Conservation (phyloP, 306 rosid species). For the Leucaena leucocephala region DNA sequence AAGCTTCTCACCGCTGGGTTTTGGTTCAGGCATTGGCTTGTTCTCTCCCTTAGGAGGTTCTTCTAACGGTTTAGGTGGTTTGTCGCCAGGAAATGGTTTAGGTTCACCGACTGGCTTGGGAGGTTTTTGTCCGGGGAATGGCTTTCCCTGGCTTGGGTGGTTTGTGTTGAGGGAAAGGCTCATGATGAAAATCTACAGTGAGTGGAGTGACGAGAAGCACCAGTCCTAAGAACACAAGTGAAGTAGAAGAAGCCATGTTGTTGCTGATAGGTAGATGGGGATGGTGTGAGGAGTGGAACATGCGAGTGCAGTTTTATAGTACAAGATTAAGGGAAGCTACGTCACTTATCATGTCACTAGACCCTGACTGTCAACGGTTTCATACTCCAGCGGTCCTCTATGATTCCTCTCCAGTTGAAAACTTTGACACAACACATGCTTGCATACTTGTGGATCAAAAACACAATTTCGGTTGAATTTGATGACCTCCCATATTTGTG, state of each 20-base stretch:
- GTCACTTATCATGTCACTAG: not conserved
- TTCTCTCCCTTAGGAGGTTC: not conserved
- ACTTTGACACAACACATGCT: not conserved
- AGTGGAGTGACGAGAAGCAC: not conserved
- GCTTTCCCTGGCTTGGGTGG: not conserved
- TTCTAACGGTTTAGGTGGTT: not conserved
- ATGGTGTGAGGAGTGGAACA: not conserved
- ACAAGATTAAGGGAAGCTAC: not conserved
- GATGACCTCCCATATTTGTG: not conserved
- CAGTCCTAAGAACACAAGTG: not conserved
- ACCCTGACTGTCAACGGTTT: not conserved
- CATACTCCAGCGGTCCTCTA: not conserved
- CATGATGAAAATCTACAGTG: not conserved
- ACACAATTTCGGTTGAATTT: not conserved
- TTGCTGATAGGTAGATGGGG: not conserved
- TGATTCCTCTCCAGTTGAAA: not conserved
- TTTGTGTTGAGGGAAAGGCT: conserved; percentile 5
- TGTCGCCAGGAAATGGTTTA: not conserved
- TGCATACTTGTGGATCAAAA: not conserved
- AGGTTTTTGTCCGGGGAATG: not conserved
- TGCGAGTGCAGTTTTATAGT: not conserved
- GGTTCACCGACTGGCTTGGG: not conserved
- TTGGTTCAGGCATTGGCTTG: not conserved
- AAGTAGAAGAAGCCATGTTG: not conserved
- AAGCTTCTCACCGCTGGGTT: not conserved